These are phyloP conservation scores for Neonectria punicea DNA, from an alignment of 2,329 filamentous ascomycete genomes.

Conservation along the genomic window DNA sequence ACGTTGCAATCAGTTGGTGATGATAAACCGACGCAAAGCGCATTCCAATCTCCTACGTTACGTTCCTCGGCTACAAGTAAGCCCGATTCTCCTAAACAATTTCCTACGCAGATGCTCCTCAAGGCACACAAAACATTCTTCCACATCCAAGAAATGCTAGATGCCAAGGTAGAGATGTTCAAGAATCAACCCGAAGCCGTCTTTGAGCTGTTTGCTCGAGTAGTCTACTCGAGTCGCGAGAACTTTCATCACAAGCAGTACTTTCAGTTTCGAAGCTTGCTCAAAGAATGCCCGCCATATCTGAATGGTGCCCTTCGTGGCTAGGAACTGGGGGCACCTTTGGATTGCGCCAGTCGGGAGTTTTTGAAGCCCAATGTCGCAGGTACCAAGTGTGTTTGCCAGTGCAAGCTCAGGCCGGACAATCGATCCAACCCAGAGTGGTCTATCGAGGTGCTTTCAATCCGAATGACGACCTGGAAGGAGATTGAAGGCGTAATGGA, in stretches of 20 bases:
- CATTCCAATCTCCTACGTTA: not conserved
- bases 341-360: slow-evolving; percentile 39
- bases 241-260: slow-evolving; percentile 61
- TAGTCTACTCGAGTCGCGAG: slow-evolving; percentile 67
- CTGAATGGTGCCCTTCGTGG: slow-evolving; percentile 43
- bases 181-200: slow-evolving; percentile 51
- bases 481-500: slow-evolving; percentile 42
- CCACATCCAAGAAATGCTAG: slow-evolving; percentile 69
- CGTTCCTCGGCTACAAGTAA: slow-evolving; percentile 19
- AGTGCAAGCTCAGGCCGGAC: slow-evolving; percentile 42
- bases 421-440: slow-evolving; percentile 37
- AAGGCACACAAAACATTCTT: slow-evolving; percentile 64
- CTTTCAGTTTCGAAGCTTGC: slow-evolving; percentile 73
- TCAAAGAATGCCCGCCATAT: slow-evolving; percentile 66
- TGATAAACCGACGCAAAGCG: not conserved
- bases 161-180: slow-evolving; percentile 51
- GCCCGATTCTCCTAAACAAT: not conserved
- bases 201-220: slow-evolving; percentile 72
- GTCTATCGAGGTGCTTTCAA: slow-evolving; percentile 39
- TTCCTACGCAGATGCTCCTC: slow-evolving; percentile 14
- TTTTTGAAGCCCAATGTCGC: slow-evolving; percentile 34
- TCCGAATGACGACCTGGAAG: slow-evolving; percentile 44
- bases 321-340: slow-evolving; percentile 42
- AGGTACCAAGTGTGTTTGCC: slow-evolving; percentile 46
- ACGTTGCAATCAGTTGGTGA: slow-evolving; percentile 1